Base-by-base conservation (phyloP, 176 grass and related monocot species). In the Panicum miliaceum region DNA sequence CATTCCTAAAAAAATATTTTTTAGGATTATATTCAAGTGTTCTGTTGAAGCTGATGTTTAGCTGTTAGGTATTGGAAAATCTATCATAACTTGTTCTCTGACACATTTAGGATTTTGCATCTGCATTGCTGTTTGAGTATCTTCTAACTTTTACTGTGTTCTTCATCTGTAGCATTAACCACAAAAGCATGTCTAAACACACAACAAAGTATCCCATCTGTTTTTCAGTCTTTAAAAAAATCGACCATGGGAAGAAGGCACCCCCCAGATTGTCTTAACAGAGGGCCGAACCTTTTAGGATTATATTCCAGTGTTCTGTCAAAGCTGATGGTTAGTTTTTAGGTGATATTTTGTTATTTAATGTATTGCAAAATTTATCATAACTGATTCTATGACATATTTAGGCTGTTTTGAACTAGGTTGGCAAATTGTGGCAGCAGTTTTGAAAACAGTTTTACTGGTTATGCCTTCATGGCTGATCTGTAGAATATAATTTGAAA, bases 31-130 rank as follows among this genome's bases (percentile, higher is more conserved):
- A 26, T 59, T 58, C 20, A 22, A 60, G 15, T 41, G 13, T 40
- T 59, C 34, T 77, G 13, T 77, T 0, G 7, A 41, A 58, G 74
- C 74, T 76, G 36, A 77, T 42, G 54, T 6, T 71, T 71, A 26
- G 4, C 6, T 45, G 68, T 41, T 22, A 68, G 37, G 46, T 50
- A 32, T 32, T 32, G 29, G 29, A 32, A 32, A 32, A 32, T 32
- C 29, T 32, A 32, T 32, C 29, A 32, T 32, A 32, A 32, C 29
- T 2, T 32, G 29, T 32, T 32, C 29, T 32, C 29, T 32, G 13
- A 15, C 43, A 50, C n/a, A 16, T 32, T 27, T 50, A 0, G 23
- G 43, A 47, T 6, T 48, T 4, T 26, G 45, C 42, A 27, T 25
- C 12, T 71, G 6, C 45, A 34, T 29, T 64, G 42, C 12, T 48